Percentiles rank a stretch among this genome's conserved stretches.
Conservation (phyloP, 768 basidiomycete species). For the Phaeolepiota aurea region DNA sequence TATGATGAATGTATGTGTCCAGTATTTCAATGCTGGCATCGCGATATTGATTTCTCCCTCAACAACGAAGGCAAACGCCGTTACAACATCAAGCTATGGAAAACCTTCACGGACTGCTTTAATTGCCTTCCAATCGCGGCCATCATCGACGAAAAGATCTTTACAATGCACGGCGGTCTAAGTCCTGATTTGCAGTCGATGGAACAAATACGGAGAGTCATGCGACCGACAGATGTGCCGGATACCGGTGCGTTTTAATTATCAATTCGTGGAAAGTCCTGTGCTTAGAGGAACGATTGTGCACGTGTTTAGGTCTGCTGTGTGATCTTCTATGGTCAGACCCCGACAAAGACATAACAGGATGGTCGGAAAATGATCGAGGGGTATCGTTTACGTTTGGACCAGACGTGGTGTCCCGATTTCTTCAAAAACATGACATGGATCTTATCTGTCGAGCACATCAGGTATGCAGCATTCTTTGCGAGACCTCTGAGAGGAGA, state of each 20-base stretch:
- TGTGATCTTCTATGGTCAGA: constrained; percentile 99
- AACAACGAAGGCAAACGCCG: constrained; percentile 81
- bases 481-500: background rate
- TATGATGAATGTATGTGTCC: constrained; percentile 91
- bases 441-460: constrained; percentile 97
- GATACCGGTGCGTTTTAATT: constrained; percentile 69
- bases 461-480: constrained; percentile 54
- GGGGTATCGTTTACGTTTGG: constrained; percentile 99
- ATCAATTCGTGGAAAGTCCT: background rate
- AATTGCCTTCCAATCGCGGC: constrained; percentile 99
- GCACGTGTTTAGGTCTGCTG: constrained; percentile 56
- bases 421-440: constrained; percentile 99
- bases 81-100: constrained; percentile 99
- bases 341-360: constrained; percentile 98
- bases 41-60: constrained; percentile 2
- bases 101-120: constrained; percentile 99
- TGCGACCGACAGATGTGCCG: constrained; percentile 98
- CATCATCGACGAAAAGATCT: constrained; percentile 99
- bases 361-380: constrained; percentile 99
- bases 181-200: constrained; percentile 97
- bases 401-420: constrained; percentile 94
- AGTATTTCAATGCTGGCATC: background rate
- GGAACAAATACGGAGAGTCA: constrained; percentile 99
- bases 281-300: background rate
- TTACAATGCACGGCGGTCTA: constrained; percentile 98